These are phyloP conservation scores for Fusarium euwallaceae DNA, from an alignment of 2,329 filamentous ascomycete species.

Conservation along the genomic window DNA sequence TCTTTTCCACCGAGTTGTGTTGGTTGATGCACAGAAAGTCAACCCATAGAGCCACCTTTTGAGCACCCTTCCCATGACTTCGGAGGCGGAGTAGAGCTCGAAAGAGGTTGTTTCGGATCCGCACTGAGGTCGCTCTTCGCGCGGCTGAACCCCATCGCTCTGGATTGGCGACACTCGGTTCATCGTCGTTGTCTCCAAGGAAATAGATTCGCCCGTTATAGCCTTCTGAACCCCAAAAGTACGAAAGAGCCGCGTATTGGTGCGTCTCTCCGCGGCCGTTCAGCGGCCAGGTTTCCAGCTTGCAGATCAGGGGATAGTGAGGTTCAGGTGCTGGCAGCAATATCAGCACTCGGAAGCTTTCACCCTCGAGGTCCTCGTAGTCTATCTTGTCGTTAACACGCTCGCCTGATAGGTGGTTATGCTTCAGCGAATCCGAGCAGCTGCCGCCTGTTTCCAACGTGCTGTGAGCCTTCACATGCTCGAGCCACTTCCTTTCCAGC, in stretches of 20 bases:
- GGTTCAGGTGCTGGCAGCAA: neutral
- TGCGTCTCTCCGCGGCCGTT: neutral
- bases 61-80: neutral
- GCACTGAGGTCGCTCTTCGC: neutral
- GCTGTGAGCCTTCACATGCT: neutral
- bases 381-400: neutral
- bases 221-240: neutral
- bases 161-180: neutral
- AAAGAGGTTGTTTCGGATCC: neutral
- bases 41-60: neutral
- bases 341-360: neutral
- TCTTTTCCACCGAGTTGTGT: neutral
- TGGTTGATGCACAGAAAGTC: neutral
- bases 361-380: neutral
- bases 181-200: neutral
- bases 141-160: neutral
- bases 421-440: neutral
- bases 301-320: neutral
- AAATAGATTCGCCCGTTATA: neutral
- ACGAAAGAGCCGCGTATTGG: neutral
- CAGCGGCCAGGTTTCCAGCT: neutral
- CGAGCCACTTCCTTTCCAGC: neutral
- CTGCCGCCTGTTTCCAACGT: neutral
- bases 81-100: neutral
- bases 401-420: neutral